Percentiles rank a stretch among this genome's conserved stretches.
These are phyloP conservation scores for Buddleja alternifolia DNA, from an alignment of 257 asterid species.

Conservation along the genomic window DNA sequence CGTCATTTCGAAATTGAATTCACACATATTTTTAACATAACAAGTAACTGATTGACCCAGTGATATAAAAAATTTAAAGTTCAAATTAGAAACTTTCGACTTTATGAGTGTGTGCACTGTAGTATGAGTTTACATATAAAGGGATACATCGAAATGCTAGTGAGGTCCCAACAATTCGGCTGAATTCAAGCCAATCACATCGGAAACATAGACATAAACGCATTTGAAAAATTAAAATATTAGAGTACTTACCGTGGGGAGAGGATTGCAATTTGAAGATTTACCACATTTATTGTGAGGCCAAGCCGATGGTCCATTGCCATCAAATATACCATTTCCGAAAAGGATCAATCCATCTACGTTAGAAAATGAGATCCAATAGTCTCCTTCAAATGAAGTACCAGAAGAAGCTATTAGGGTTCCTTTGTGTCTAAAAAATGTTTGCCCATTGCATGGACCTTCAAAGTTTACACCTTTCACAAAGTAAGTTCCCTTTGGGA, in stretches of 20 bases:
- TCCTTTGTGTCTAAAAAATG: background rate
- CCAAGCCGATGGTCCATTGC: constrained; percentile 38
- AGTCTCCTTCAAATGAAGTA: background rate
- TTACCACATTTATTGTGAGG: background rate
- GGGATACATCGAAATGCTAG: no score
- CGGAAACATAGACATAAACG: no score
- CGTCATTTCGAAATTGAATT: no score
- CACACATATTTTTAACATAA: background rate
- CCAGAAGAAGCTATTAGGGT: constrained; percentile 21
- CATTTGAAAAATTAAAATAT: no score
- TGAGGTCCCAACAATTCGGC: no score
- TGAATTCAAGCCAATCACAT: no score
- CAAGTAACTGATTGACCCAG: no score
- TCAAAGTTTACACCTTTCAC: constrained; percentile 22
- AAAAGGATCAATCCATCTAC: background rate
- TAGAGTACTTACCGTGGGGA: constrained; percentile 10
- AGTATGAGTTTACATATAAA: no score
- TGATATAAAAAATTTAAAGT: no score
- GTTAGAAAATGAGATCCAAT: constrained; percentile 13
- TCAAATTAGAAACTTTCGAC: no score
- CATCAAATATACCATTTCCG: constrained; percentile 32
- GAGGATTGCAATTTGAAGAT: background rate
- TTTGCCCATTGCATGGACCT: constrained; percentile 43
- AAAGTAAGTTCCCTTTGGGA: constrained; percentile 51
- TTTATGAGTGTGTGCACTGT: no score